Base-by-base conservation (phyloP, 345 rosid species). In the Camelina hispida region DNA sequence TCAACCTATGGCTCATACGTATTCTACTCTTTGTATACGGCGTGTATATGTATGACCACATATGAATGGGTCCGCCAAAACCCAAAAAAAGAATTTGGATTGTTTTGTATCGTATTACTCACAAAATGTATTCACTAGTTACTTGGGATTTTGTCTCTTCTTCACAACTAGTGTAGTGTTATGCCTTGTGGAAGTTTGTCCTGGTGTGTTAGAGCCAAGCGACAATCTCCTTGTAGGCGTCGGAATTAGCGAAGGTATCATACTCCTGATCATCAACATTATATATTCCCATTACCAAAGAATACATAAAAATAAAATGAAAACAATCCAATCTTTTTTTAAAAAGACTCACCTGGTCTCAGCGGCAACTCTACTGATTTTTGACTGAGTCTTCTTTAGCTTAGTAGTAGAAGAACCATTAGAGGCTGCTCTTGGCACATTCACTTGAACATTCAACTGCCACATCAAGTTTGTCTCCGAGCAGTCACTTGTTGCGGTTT, bases 241-340 rank as follows among this genome's bases (percentile, higher is more conserved):
- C 20, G 90, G 93, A 64, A 86, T 85, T 42, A 86, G 73, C 34
- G 96, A 83, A 58, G 97, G 99, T 77, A 89, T 86, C 78, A 83
- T 52, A 64, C 96, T 91, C 97, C 96, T 90, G 74, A 56, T 38
- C 50, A 62, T 34, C 59, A 57, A 37, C 44, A 69, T 23, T 3
- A 23, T 22, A 22, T 22, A 22, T 32, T 32, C 1, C 53, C 42
- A 43, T 43, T 43, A 43, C 1, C 47, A 13, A 43, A 43, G 0
- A 28, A 0, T 28, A 43, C 47, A 43, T 43, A 13, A 3, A 28
- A 4, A 28, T 1, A 3, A 3, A 12, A 4, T 4, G 1, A 34
- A 61, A 16, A 38, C 2, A 18, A 59, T 8, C 4, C 4, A 22
- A 16, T 4, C 30, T 43, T n/a, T 14, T 4, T 47, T 2, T 3